Conservation (phyloP, 176 grass and related monocot genomes). For the Ananas comosus region DNA sequence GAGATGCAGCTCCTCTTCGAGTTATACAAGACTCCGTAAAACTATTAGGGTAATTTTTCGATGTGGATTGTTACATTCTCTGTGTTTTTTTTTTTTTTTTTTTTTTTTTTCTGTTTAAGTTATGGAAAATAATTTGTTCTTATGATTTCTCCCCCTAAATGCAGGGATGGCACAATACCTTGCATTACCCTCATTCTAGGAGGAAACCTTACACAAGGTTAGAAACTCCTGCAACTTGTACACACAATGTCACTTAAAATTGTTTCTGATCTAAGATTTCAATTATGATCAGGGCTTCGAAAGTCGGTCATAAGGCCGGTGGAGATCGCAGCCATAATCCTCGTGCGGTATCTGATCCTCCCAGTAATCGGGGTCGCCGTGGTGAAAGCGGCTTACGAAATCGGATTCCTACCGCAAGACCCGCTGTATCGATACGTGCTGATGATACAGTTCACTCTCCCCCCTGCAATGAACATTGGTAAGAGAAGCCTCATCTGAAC, state of each 20-base stretch:
- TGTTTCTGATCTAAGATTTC: background rate
- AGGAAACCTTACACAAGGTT: slow-evolving; percentile 77
- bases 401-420: slow-evolving; percentile 57
- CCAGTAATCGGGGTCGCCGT: slow-evolving; percentile 58
- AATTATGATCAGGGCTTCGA: slow-evolving; percentile 32
- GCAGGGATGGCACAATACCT: slow-evolving; percentile 71
- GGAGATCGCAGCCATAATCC: slow-evolving; percentile 47
- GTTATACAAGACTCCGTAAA: slow-evolving; percentile 57
- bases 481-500: slow-evolving; percentile 1
- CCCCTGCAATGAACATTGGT: slow-evolving; percentile 91
- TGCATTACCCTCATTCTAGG: slow-evolving; percentile 85
- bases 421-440: slow-evolving; percentile 73
- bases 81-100: background rate
- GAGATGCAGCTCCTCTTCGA: slow-evolving; percentile 30
- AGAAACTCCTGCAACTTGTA: too few species aligned
- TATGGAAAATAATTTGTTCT: background rate
- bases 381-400: slow-evolving; percentile 31
- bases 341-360: slow-evolving; percentile 51
- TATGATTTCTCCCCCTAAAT: background rate
- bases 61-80: background rate
- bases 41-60: slow-evolving; percentile 46
- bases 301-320: slow-evolving; percentile 41
- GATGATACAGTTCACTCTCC: slow-evolving; percentile 77
- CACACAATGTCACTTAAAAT: background rate
- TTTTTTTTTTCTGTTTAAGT: background rate